phyloP scores from a whole-genome alignment of 1,284 basidiomycete species.

The Trichosporon asahii region DNA sequence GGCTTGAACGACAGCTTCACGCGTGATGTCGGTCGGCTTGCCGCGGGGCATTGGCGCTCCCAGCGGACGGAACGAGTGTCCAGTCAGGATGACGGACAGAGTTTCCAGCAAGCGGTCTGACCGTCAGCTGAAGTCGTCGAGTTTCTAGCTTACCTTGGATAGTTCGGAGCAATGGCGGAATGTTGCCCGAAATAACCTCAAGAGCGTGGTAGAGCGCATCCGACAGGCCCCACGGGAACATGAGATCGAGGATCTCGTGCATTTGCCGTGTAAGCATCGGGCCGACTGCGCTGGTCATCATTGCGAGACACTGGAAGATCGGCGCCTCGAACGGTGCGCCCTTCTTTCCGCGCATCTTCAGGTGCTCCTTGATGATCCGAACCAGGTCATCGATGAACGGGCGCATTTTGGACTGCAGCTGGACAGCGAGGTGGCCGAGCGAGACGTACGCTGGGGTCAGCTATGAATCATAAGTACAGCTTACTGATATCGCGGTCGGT shows the following conservation, averaged over 20 bases:
- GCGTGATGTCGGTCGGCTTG: conserved; percentile 53
- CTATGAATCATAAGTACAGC: conserved; percentile 20
- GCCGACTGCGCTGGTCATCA: conserved; percentile 92
- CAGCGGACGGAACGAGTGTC: conserved; percentile 77
- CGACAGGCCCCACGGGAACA: conserved; percentile 92
- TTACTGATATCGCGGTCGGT: conserved; percentile 82
- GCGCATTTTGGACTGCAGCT: conserved; percentile 92
- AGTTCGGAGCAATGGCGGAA: conserved; percentile 83
- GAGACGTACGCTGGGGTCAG: conserved; percentile 75
- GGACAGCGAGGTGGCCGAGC: conserved; percentile 89
- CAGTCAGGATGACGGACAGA: conserved; percentile 72
- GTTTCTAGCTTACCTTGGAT: conserved; percentile 69
- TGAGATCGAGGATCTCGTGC: conserved; percentile 93
- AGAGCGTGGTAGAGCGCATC: conserved; percentile 84
- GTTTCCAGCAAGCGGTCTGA: conserved; percentile 81
- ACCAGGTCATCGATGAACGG: conserved; percentile 92
- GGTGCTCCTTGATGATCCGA: conserved; percentile 79
- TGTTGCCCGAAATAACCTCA: conserved; percentile 78
- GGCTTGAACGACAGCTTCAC: conserved; percentile 58
- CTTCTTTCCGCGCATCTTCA: conserved; percentile 84
- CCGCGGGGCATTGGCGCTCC: conserved; percentile 59
- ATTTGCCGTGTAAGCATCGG: conserved; percentile 92
- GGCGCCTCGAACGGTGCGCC: conserved; percentile 90
- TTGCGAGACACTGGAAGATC: conserved; percentile 96
- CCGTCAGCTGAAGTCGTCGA: neutral